Evolutionary conservation across 2,329 filamentous ascomycete genomes (phyloP), one percentile per base, ranked within the genome.

Genomic region (Xylariaceae sp.): DNA sequence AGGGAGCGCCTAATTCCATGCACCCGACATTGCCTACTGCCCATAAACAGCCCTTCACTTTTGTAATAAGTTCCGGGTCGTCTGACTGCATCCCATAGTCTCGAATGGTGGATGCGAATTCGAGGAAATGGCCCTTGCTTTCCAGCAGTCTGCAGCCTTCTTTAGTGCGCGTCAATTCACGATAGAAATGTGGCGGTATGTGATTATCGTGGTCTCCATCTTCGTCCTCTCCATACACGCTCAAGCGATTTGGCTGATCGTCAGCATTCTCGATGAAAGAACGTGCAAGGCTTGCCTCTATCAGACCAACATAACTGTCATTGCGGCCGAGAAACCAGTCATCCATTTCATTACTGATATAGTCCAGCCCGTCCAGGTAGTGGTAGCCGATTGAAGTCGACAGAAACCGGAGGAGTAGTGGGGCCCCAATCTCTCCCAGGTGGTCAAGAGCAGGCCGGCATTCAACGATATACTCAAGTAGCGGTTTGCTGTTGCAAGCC

Each of bases 291-390:
- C 92, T 96, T n/a, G 95, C 94, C 70, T 99, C 94, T 39, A 99
- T 93, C 39, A 97, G 82, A 36, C 85, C 82, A 46, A 99, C 94
- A 61, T 99, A 99, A n/a, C 86, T 87, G 68, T 99, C 93, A 66
- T 99, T 99, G 42, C 94, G 86, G 13, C 94, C 94, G 31, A 99
- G 78, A 66, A 97, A 99, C 94, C 94, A 99, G 72, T 99, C 95
- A 62, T 99, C 94, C 94, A 99, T 99, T 69, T 99, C 95, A 67
- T 96, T 94, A 56, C 92, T 97, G 70, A 99, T 99, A 68, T 99
- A 99, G 73, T 99, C 95, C 41, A 99, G 77, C 0, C 92, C 94
- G 66, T 97, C 91, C 6, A 99, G 79, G 70, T 99, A 99, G 70
- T 97, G 92, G 66, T 99, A 99, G 45, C 94, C 94, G 51, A 97